Base-by-base conservation (phyloP, 164 flowering plant genomes). In the Vitis rotundifolia region DNA sequence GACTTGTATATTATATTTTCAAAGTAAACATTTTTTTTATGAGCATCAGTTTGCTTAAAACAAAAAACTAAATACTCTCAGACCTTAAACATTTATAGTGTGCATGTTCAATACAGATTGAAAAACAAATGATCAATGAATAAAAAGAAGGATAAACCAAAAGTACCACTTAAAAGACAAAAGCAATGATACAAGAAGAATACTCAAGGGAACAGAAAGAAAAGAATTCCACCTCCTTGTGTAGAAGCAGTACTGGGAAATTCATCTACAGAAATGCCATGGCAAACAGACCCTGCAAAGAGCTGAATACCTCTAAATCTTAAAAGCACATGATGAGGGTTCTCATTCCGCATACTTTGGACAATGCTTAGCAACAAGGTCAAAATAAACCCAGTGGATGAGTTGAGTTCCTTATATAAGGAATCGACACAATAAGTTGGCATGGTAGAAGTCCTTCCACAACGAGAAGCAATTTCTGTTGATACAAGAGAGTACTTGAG, bases 401-500 rank as follows among this genome's bases (percentile, higher is more conserved):
- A 80, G 56, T 87, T 80, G 14, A 90, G 84, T 62, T 89, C 97
- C 62, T 79, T 77, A 71, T 79, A 84, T 70, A 95, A 76, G 18
- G 85, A 71, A 78, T 75, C 73, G 72, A 84, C 76, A 61, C 85
- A 77, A 77, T 80, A 77, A 9, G 66, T 76, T 31, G 94, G 83
- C 49, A 70, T 68, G 72, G 75, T 52, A 52, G 72, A 68, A 59
- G 79, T 73, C 79, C 75, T 82, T 54, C 80, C 77, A 78, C 83
- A 73, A 28, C 97, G 97, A 63, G 91, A 86, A 66, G 94, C 89
- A 71, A 91, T 85, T 82, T 95, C 99, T 67, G 89, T 82, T 59
- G 99, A 89, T 62, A 90, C 77, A 31, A 95, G 85, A 49, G 98
- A 85, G 74, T 91, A 91, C 77, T 84, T 93, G 13, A 95, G 87